Base-by-base conservation (phyloP, 805 yeast species). In the Priceomyces castillae region DNA sequence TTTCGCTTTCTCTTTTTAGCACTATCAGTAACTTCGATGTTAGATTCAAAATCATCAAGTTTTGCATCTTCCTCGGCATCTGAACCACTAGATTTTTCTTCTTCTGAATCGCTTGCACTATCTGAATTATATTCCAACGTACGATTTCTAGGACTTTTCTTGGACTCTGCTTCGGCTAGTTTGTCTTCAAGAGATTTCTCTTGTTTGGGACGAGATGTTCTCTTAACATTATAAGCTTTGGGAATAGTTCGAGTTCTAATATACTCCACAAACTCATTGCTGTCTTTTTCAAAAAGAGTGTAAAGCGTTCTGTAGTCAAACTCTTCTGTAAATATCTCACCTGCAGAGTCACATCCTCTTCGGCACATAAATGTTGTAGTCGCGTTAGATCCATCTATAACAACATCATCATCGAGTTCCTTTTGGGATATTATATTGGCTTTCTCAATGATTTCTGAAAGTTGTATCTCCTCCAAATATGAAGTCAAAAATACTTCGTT, bases 401-500 rank as follows among this genome's bases (percentile, higher is more conserved):
- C 51, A 4, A 62, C 57, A n/a, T 58, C 58, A 6, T 47, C 34
- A 3, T 50, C 42, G 49, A 68, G 72, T 15, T 71, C 69, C 1
- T 54, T 40, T 10, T 54, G 43, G 1, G 76, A 68, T 11, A 77
- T 46, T 1, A 83, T 76, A 6, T 57, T 65, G 6, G 78, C 81
- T 31, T 66, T 62, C 4, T 59, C 69, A 1, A 76, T 48, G 19
- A 82, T 67, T 37, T 78, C 69, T 1, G 47, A 48, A 2, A 81
- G 59, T 38, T 60, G 53, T 12, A 83, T 58, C 30, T 72, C 72
- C 3, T 71, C 74, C 15, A 67, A 42, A 26, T 74, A 73, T 2
- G 85, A 72, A 0, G 86, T 77, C 19, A 84, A 52, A 49, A 78
- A 79, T 4, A 83, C 42, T 57, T 83, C 89, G 51, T 73, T 71